Evolutionary conservation across 108 stramenopile genomes (phyloP), one percentile per base, ranked within the genome.

Genomic region (Nitzschia palea): DNA sequence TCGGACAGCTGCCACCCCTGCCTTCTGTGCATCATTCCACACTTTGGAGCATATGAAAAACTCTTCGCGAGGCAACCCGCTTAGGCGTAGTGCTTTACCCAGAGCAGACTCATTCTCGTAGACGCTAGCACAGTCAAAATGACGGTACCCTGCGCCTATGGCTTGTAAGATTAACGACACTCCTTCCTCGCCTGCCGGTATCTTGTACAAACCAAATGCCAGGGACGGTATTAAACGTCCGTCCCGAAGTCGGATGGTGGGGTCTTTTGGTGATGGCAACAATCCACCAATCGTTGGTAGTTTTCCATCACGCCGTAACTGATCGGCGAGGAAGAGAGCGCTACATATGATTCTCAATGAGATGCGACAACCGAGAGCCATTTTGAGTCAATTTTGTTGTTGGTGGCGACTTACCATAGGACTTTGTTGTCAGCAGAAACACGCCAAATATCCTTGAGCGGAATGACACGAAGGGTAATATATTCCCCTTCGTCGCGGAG

Each of bases 11-110:
- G 55, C 36, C 22, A 93, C 83, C 22, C 89, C 88, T 34, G 73
- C 69, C 53, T 61, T 60, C 67, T 95, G 94, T 45, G 86, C 94
- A 36, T 93, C 95, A 63, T 97, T 97, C 96, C 96, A 97, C 0
- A 97, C 77, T 74, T 97, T 97, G 32, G 87, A 82, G 2, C 89
- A 87, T 36, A 97, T 77, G 73, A 92, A 97, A 30, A 97, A 66
- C 15, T 94, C 88, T 23, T 77, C 68, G 23, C 96, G 77, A 8
- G 57, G 31, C 10, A 86, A 51, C 27, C 65, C 14, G 80, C 91
- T 75, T 32, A 47, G 15, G 12, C 55, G 18, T 23, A 95, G 89
- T n/a, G 88, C 96, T 54, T 68, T 62, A 8, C 97, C 97, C 23
- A 94, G 81, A 55, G 75, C 73, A n/a, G 42, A 42, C 65, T 97